Evolutionary conservation across 2,329 filamentous ascomycete species (phyloP).

Genomic region (Xylariaceae sp.): DNA sequence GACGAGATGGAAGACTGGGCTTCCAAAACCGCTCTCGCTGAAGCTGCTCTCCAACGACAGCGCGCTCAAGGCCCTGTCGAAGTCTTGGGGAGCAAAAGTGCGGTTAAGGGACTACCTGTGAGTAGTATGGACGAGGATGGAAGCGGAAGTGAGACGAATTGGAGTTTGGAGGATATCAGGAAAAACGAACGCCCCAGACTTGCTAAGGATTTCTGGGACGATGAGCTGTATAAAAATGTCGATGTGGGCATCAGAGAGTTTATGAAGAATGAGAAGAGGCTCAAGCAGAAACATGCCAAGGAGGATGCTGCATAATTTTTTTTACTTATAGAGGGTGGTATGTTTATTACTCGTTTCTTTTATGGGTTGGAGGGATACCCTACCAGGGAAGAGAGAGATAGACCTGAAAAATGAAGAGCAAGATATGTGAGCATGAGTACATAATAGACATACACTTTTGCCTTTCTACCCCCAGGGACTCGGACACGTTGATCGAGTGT

Average conservation of each 20-base stretch:
- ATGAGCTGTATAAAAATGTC: conserved; percentile 73
- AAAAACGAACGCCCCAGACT: conserved; percentile 40
- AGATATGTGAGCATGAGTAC: too few species aligned
- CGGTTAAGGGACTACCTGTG: conserved; percentile 12
- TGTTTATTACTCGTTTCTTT: neutral
- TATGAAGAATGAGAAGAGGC: conserved; percentile 91
- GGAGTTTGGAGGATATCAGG: conserved; percentile 39
- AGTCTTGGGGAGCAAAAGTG: conserved; percentile 8
- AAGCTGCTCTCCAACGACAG: conserved; percentile 46
- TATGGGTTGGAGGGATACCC: too few species aligned
- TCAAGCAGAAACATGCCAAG: conserved; percentile 70
- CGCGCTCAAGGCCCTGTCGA: conserved; percentile 23
- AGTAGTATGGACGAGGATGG: conserved; percentile 73
- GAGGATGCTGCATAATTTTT: conserved; percentile 41
- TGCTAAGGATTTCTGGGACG: conserved; percentile 55
- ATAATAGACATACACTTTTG: too few species aligned
- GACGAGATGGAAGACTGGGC: conserved; percentile 94
- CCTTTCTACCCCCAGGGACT: too few species aligned
- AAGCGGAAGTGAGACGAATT: conserved; percentile 69
- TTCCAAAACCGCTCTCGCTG: conserved; percentile 60
- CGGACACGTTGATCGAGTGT: too few species aligned
- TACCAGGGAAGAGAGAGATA: too few species aligned
- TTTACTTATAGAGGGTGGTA: conserved; percentile 35
- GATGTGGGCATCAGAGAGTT: conserved; percentile 94
- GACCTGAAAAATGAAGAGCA: too few species aligned